phyloP scores from a whole-genome alignment of 805 yeast genomes.

The Nakazawaea ernobii region DNA sequence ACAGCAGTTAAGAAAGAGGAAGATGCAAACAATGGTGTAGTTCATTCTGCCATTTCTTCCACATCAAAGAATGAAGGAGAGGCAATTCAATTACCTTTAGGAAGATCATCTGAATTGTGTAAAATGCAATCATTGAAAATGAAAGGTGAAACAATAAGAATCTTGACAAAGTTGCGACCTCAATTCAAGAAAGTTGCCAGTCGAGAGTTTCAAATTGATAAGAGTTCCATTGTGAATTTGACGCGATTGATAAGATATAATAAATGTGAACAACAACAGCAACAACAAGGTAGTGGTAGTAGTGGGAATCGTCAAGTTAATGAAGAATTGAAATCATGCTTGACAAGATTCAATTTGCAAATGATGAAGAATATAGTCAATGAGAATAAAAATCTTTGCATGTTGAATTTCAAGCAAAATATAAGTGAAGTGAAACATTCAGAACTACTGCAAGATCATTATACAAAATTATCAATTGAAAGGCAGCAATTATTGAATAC shows the following conservation, averaged over 20 bases:
- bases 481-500: not conserved
- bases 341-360: not conserved
- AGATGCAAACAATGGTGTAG: not conserved
- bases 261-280: not conserved
- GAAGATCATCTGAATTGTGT: not conserved
- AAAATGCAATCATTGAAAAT: not conserved
- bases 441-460: not conserved
- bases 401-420: not conserved
- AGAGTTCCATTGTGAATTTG: not conserved
- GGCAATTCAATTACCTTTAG: not conserved
- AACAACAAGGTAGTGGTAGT: no score
- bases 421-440: not conserved
- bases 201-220: not conserved
- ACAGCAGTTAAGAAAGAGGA: not conserved
- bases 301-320: not conserved
- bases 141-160: not conserved
- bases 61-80: not conserved
- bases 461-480: not conserved
- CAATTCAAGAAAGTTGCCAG: not conserved
- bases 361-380: not conserved
- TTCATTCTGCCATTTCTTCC: not conserved
- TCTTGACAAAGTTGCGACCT: conserved; percentile 1
- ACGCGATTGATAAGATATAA: not conserved
- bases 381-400: not conserved
- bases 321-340: not conserved